phyloP scores from a whole-genome alignment of 1,139 yeast genomes.

The Meyerozyma elateridarum region DNA sequence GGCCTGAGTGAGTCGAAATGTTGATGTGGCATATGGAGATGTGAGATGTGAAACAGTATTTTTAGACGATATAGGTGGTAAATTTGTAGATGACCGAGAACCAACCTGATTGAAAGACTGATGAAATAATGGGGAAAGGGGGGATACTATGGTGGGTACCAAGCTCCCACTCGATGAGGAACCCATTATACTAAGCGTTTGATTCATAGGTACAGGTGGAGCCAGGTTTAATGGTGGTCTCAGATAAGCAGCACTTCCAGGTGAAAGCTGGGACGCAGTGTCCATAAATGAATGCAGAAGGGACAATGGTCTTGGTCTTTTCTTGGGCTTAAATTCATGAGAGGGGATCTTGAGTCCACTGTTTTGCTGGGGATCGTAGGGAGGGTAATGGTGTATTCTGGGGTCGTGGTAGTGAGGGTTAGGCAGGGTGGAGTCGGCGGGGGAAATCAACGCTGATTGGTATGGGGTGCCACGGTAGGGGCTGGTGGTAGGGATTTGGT shows the following conservation, averaged over 20 bases:
- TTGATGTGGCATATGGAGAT: constrained; percentile 9
- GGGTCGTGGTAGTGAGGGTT: constrained; percentile 11
- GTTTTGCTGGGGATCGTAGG: constrained; percentile 5
- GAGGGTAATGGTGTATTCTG: constrained; percentile 1
- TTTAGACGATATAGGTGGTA: constrained; percentile 1
- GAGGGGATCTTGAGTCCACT: constrained; percentile 22
- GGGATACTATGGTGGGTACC: constrained; percentile 35
- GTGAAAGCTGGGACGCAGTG: background rate
- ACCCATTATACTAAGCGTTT: background rate
- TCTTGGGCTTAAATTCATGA: constrained; percentile 34
- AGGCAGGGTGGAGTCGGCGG: constrained; percentile 18
- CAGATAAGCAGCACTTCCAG: constrained; percentile 1
- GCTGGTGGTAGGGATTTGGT: background rate
- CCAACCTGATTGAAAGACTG: constrained; percentile 28
- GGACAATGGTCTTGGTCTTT: constrained; percentile 41
- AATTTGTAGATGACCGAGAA: background rate
- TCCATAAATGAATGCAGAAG: constrained; percentile 29
- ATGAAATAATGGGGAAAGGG: constrained; percentile 40
- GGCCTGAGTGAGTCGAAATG: constrained; percentile 2
- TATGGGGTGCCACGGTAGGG: constrained; percentile 9
- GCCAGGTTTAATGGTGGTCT: constrained; percentile 13
- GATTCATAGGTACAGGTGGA: constrained; percentile 10
- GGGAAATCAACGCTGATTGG: constrained; percentile 15
- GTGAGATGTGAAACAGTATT: background rate
- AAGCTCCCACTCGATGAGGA: constrained; percentile 12